Percentiles rank a stretch among this genome's conserved stretches.
Evolutionary conservation across 192 early-diverging fungal species (phyloP).

Genomic region (Coemansia sp.): DNA sequence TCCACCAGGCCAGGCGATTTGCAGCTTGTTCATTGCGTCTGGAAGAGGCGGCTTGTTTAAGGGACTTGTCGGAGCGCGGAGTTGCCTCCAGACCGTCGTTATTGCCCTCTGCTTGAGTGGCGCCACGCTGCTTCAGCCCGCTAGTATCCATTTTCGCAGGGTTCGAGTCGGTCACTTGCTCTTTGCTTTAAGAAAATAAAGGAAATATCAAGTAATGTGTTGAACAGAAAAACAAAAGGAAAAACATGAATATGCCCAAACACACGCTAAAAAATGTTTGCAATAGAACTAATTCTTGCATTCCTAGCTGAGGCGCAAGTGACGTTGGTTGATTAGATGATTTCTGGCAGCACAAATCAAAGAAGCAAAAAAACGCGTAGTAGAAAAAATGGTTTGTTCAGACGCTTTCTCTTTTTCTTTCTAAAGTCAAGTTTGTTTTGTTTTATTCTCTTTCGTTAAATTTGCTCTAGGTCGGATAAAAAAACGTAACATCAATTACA

Average conservation of each 20-base stretch:
- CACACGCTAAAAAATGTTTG: neutral
- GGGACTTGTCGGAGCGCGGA: neutral
- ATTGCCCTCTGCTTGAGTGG: neutral
- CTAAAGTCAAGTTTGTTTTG: neutral
- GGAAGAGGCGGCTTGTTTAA: neutral
- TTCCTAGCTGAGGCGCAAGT: neutral
- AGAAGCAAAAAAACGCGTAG: neutral
- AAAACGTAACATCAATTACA: neutral
- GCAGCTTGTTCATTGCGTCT: neutral
- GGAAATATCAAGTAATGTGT: neutral
- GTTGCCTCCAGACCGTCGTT: neutral
- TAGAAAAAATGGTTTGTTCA: neutral
- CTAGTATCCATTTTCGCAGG: neutral
- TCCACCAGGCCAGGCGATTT: conserved; percentile 32
- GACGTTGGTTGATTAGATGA: conserved; percentile 1
- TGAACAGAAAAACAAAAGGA: neutral
- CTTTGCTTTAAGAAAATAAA: neutral
- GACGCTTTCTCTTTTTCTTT: neutral
- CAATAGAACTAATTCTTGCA: no score
- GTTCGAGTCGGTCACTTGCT: neutral
- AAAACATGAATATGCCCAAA: neutral
- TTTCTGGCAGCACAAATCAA: neutral
- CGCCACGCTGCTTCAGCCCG: neutral
- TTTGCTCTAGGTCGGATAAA: no score
- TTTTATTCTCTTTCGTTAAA: neutral